Percentiles rank a stretch among this genome's conserved stretches.
Conservation (phyloP, 23 red algal genomes). For the Gracilariopsis chorda region DNA sequence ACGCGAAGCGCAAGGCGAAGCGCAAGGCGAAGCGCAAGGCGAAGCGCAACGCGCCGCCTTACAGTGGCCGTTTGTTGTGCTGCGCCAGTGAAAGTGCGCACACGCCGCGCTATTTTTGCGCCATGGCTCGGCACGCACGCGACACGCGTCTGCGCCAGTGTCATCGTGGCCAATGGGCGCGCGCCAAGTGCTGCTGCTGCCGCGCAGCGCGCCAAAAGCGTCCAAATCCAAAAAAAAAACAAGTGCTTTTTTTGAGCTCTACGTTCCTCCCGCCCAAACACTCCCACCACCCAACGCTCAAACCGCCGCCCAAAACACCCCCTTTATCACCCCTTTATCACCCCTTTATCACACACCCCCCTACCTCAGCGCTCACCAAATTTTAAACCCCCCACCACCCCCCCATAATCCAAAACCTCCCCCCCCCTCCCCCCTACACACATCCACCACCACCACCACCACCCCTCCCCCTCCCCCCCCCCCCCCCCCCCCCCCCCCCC, state of each 20-base stretch:
- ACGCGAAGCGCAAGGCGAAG: neutral
- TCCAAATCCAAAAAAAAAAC: no score
- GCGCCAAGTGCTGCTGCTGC: neutral
- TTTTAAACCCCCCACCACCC: no score
- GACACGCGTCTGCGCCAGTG: neutral
- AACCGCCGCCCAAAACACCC: no score
- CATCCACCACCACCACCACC: neutral
- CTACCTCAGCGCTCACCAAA: no score
- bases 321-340: no score
- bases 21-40: neutral
- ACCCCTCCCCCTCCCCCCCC: neutral
- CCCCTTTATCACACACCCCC: no score
- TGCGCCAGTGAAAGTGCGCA: constrained; percentile 6
- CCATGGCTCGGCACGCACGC: neutral
- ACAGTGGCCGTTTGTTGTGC: neutral
- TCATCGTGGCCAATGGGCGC: neutral
- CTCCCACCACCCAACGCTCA: no score
- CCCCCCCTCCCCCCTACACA: neutral
- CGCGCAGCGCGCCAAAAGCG: no score
- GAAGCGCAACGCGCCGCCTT: neutral
- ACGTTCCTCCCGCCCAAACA: no score
- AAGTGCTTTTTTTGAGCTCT: no score
- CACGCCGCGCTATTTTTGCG: neutral
- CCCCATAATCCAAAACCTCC: no score
- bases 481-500: neutral